Conservation (phyloP, 805 yeast species). For the Ogataea allantospora region DNA sequence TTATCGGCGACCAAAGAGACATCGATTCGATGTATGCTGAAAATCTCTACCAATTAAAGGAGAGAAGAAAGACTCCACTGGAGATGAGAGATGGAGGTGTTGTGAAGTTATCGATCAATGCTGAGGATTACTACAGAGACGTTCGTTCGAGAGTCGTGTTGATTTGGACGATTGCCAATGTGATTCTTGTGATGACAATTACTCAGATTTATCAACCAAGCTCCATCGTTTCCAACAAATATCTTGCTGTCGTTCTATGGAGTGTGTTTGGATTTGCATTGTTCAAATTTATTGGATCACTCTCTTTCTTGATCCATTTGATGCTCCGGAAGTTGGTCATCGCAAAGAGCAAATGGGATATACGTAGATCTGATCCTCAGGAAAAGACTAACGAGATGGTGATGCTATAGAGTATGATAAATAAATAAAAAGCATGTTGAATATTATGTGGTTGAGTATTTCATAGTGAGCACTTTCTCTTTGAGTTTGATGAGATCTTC, state of each 20-base stretch:
- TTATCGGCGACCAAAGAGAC: slow-evolving; percentile 65
- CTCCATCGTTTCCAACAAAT: slow-evolving; percentile 64
- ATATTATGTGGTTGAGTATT: slow-evolving; percentile 21
- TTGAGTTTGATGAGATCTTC: slow-evolving; percentile 31
- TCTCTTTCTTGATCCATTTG: slow-evolving; percentile 57
- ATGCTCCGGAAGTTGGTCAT: slow-evolving; percentile 33
- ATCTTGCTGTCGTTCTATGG: slow-evolving; percentile 85
- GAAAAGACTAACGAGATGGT: slow-evolving; percentile 23
- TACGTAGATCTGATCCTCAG: slow-evolving; percentile 17
- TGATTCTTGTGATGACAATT: slow-evolving; percentile 81
- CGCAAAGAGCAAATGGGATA: slow-evolving; percentile 33
- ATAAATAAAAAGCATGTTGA: not conserved
- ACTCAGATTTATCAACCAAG: slow-evolving; percentile 76
- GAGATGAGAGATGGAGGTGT: slow-evolving; percentile 43
- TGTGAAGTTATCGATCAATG: slow-evolving; percentile 40
- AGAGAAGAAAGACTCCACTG: slow-evolving; percentile 60
- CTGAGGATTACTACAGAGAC: slow-evolving; percentile 90
- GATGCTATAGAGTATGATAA: slow-evolving; percentile 8
- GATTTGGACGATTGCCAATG: slow-evolving; percentile 84
- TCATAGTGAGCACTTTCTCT: slow-evolving; percentile 31
- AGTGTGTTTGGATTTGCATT: slow-evolving; percentile 82
- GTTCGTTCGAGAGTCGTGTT: slow-evolving; percentile 94
- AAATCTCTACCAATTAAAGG: slow-evolving; percentile 67
- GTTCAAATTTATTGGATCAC: slow-evolving; percentile 81
- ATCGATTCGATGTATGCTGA: slow-evolving; percentile 81